These are phyloP conservation scores for Sicyos edulis DNA, from an alignment of 306 rosid species.

Conservation along the genomic window DNA sequence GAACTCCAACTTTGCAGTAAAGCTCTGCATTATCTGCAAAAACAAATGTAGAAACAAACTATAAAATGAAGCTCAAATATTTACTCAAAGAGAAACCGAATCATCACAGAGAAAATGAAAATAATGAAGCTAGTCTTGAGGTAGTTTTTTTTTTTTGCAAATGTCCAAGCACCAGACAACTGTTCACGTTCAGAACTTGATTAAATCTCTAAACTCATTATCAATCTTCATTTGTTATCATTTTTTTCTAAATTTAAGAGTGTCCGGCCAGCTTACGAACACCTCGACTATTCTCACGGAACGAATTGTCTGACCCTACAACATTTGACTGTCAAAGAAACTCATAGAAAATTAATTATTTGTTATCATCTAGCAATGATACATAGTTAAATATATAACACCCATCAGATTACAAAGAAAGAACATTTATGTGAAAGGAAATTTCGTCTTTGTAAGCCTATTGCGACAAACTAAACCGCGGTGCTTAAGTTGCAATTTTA, in stretches of 20 bases:
- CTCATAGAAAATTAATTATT: too few species aligned
- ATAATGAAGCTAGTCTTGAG: neutral
- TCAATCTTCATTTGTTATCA: neutral
- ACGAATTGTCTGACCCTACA: too few species aligned
- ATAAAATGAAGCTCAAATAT: neutral
- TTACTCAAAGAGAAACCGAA: neutral
- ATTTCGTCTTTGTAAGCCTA: neutral
- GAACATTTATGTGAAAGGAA: neutral
- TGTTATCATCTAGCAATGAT: neutral
- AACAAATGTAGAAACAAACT: neutral
- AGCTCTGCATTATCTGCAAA: slow-evolving; percentile 69
- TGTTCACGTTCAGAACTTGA: too few species aligned
- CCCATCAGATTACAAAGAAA: neutral
- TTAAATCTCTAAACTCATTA: neutral
- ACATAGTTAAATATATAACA: neutral
- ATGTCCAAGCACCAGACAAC: neutral
- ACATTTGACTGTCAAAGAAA: too few species aligned
- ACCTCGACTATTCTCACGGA: too few species aligned
- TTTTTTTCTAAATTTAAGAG: too few species aligned
- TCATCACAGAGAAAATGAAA: neutral
- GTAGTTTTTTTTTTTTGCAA: neutral
- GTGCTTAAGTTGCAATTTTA: neutral
- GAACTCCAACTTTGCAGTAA: slow-evolving; percentile 74
- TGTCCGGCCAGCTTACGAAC: too few species aligned
- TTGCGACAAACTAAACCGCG: neutral